These are phyloP conservation scores for Salix viminalis DNA, from an alignment of 345 rosid genomes.

Conservation along the genomic window DNA sequence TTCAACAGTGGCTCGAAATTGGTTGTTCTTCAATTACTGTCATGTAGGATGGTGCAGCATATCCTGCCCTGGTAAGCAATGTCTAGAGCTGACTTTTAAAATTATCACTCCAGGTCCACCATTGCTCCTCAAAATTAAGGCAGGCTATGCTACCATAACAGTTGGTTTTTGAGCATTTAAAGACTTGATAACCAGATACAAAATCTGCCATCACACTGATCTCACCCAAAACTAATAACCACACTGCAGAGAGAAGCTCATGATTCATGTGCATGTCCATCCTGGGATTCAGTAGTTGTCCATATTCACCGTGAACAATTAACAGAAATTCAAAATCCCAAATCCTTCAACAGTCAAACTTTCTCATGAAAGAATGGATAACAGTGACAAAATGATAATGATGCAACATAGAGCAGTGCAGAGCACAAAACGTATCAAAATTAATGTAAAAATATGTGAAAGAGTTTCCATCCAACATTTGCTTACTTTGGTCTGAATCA, in stretches of 20 bases:
- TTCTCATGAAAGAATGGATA: not conserved
- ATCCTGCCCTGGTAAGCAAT: slow-evolving; percentile 71
- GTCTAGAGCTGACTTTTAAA: slow-evolving; percentile 89
- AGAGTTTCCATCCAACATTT: not conserved
- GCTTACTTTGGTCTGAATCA: slow-evolving; percentile 72
- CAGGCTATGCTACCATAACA: slow-evolving; percentile 29
- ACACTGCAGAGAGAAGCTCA: slow-evolving; percentile 59
- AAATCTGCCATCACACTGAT: slow-evolving; percentile 69
- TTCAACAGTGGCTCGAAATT: slow-evolving; percentile 63
- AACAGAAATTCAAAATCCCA: slow-evolving; percentile 13
- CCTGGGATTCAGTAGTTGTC: slow-evolving; percentile 67
- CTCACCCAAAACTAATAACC: slow-evolving; percentile 48
- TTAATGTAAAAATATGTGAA: not conserved
- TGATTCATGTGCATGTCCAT: slow-evolving; percentile 47
- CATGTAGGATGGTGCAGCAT: slow-evolving; percentile 60
- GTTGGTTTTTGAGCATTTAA: slow-evolving; percentile 29
- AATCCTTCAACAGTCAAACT: not conserved
- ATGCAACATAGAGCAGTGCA: too few species aligned
- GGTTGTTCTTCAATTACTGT: slow-evolving; percentile 67
- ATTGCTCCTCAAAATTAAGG: slow-evolving; percentile 42
- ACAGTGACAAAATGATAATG: not conserved
- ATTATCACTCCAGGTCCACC: slow-evolving; percentile 85
- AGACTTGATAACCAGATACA: slow-evolving; percentile 61
- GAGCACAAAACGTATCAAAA: not conserved
- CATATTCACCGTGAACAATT: slow-evolving; percentile 18